Conservation (phyloP, 2,329 filamentous ascomycete genomes). For the Cyphellophora attinorum region DNA sequence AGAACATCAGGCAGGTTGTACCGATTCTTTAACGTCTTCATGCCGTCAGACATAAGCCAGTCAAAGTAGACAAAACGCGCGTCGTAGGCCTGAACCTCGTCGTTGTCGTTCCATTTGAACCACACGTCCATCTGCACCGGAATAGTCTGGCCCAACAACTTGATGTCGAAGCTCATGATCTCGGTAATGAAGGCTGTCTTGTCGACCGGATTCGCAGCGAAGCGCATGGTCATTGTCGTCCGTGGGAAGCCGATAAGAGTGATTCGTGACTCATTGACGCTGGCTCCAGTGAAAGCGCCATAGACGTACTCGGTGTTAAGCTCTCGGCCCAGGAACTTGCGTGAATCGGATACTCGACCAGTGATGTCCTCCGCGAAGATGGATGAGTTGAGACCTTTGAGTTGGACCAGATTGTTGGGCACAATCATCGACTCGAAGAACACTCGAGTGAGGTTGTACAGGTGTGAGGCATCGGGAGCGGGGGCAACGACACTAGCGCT, state of each 20-base stretch:
- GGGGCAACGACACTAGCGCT: too few species aligned
- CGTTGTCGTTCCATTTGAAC: neutral
- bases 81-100: neutral
- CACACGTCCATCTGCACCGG: neutral
- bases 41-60: neutral
- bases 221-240: neutral
- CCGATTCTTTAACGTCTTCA: neutral
- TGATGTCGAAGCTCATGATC: neutral
- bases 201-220: neutral
- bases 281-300: neutral
- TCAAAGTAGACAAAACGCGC: slow-evolving; percentile 1
- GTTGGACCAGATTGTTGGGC: neutral
- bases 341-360: neutral
- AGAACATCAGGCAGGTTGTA: neutral
- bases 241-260: neutral
- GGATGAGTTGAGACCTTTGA: neutral
- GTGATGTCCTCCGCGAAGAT: neutral
- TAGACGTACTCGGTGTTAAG: neutral
- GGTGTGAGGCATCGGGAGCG: too few species aligned
- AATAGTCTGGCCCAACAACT: neutral
- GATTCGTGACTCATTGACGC: neutral
- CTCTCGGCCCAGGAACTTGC: neutral
- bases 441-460: neutral
- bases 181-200: neutral
- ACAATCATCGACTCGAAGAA: neutral